phyloP scores from a whole-genome alignment of 2,329 filamentous ascomycete species.

The Plenodomus tracheiphilus region DNA sequence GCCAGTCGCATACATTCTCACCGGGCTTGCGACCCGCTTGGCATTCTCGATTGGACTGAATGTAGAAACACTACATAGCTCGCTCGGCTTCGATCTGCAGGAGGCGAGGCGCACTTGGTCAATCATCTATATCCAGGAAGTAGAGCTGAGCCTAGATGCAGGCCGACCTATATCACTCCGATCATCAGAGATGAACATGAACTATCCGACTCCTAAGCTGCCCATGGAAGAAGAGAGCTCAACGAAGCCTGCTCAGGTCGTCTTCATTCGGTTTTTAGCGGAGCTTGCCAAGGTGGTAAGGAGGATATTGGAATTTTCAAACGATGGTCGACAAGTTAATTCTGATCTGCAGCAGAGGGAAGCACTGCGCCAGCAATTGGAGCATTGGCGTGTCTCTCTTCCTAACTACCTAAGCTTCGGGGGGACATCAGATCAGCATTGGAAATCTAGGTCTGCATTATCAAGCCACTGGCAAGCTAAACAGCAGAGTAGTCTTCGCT shows the following conservation, averaged over 20 bases:
- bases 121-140: slow-evolving; percentile 2
- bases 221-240: background rate
- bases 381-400: slow-evolving; percentile 1
- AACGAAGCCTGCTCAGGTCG: background rate
- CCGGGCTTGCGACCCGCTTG: background rate
- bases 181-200: slow-evolving; percentile 1
- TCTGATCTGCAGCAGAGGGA: slow-evolving; percentile 1
- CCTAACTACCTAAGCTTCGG: background rate
- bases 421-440: too few relatives aligned
- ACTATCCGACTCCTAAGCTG: slow-evolving; percentile 1
- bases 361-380: background rate
- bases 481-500: background rate
- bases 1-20: slow-evolving; percentile 1
- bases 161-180: slow-evolving; percentile 1
- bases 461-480: background rate
- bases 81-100: background rate
- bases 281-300: background rate
- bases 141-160: slow-evolving; percentile 1
- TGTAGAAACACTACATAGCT: slow-evolving; percentile 1
- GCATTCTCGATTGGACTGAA: slow-evolving; percentile 1
- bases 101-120: slow-evolving; percentile 4
- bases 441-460: background rate
- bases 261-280: background rate
- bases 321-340: too few relatives aligned
- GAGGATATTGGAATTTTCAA: background rate